Evolutionary conservation across 176 grass and related monocot genomes (phyloP).

Genomic region (Oryza glaberrima): DNA sequence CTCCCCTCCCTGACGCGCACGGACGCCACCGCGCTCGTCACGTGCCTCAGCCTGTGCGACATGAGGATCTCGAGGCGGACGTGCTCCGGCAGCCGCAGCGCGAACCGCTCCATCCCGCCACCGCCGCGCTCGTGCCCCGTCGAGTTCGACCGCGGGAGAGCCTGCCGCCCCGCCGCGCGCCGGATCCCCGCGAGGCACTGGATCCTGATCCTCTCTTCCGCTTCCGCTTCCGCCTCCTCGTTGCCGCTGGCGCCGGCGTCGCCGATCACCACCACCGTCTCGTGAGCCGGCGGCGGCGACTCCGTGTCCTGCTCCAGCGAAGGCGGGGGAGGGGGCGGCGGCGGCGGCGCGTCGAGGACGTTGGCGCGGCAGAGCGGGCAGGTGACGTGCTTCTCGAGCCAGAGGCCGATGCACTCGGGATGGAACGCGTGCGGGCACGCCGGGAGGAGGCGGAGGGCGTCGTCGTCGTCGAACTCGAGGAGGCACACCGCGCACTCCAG

Average conservation of each 20-base stretch:
- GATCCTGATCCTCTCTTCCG: slow-evolving; percentile 14
- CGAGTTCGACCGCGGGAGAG: slow-evolving; percentile 43
- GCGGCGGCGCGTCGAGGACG: slow-evolving; percentile 37
- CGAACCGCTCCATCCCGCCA: slow-evolving; percentile 40
- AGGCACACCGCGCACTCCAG: slow-evolving; percentile 73
- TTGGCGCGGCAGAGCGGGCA: slow-evolving; percentile 59
- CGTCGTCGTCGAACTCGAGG: slow-evolving; percentile 53
- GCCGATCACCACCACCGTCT: slow-evolving; percentile 12
- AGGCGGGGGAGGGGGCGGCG: neutral
- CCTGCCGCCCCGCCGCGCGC: slow-evolving; percentile 25
- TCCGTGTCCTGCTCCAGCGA: neutral
- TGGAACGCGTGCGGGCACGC: slow-evolving; percentile 71
- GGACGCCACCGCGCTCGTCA: slow-evolving; percentile 48
- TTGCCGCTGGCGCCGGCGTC: neutral
- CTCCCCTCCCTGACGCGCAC: slow-evolving; percentile 53
- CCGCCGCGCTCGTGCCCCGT: slow-evolving; percentile 33
- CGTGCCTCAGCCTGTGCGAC: slow-evolving; percentile 54
- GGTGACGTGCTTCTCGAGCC: slow-evolving; percentile 54
- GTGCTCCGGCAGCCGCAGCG: slow-evolving; percentile 59
- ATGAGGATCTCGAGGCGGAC: slow-evolving; percentile 54
- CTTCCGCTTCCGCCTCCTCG: slow-evolving; percentile 15
- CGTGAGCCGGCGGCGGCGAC: neutral
- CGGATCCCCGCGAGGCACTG: slow-evolving; percentile 33
- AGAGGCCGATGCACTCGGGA: slow-evolving; percentile 60
- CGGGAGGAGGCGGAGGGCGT: slow-evolving; percentile 58